Evolutionary conservation across 1,284 basidiomycete genomes (phyloP), one percentile per base, ranked within the genome.

Genomic region (Mycena citricolor): DNA sequence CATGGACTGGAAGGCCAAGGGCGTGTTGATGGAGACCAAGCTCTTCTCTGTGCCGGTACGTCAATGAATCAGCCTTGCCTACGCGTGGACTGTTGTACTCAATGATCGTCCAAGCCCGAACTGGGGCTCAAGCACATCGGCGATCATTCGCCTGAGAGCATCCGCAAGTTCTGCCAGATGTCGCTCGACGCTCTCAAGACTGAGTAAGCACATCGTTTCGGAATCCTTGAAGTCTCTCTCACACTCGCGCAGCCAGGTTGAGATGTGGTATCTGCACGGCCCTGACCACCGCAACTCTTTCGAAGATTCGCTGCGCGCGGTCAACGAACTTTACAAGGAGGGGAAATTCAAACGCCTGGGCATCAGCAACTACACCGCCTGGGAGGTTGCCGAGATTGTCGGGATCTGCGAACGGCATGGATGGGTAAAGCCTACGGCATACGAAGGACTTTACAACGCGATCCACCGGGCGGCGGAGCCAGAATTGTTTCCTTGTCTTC

Each of bases 311-410:
- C 39, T 55, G 2, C 32, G 40, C 21, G 47, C 39, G 19, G 42
- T 53, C 14, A 45, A 55, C 39, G 49, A 47, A 13, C 44, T 54
- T 8, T 36, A 49, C 33, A 30, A 35, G 17, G 49, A 50, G 32
- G 54, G 54, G 19, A n/a, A 35, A 16, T 55, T 55, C 32, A 35
- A 49, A 38, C 47, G 41, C 21, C 44, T 49, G 28, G 47, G 47
- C 5, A 30, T 49, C 25, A 39, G 36, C 12, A 49, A 49, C 41
- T 49, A 21, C 32, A 21, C 19, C 13, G 22, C 47, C 42, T 43
- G 41, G 47, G 47, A 49, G 41, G 47, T 50, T 26, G 48, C 39
- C 2, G 30, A 50, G 30, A 43, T 50, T 20, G 36, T 30, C 39
- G 39, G 38, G 12, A 45, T 50, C 19, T 50, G 48, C 40, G 42